A percentile compares a stretch with the other conserved stretches of the same genome.
Evolutionary conservation across 192 early-diverging fungal genomes (phyloP).

Genomic region (Coemansia sp.): DNA sequence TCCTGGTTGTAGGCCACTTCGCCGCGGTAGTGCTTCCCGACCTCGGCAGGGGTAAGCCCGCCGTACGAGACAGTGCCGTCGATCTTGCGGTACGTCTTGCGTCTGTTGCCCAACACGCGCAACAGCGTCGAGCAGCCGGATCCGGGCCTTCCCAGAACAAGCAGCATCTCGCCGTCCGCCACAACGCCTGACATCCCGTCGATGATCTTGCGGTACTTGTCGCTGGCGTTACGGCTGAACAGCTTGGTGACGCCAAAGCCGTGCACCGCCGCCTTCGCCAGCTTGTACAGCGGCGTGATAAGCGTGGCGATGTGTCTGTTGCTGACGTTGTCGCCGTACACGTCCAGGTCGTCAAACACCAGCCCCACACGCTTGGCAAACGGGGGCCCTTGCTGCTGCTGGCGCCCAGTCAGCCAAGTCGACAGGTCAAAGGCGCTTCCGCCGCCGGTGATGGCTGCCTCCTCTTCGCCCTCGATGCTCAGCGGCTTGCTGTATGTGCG

Average conservation of each 20-base stretch:
- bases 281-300: constrained; percentile 41
- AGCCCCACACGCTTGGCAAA: constrained; percentile 53
- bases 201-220: constrained; percentile 52
- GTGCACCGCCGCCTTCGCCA: constrained; percentile 13
- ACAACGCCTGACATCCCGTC: constrained; percentile 62
- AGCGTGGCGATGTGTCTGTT: constrained; percentile 46
- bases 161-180: constrained; percentile 70
- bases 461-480: constrained; percentile 29
- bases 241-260: constrained; percentile 28
- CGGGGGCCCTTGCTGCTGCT: constrained; percentile 36
- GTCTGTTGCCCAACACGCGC: constrained; percentile 62
- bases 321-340: constrained; percentile 35
- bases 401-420: constrained; percentile 33
- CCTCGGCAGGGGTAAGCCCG: constrained; percentile 61
- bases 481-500: constrained; percentile 42
- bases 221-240: not conserved
- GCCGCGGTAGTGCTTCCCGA: constrained; percentile 64
- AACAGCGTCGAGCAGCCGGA: constrained; percentile 68
- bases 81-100: constrained; percentile 57
- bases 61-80: constrained; percentile 64
- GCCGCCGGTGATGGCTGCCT: constrained; percentile 10
- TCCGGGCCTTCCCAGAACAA: constrained; percentile 69
- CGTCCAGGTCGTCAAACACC: constrained; percentile 37
- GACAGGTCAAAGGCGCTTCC: constrained; percentile 28
- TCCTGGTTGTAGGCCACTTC: constrained; percentile 80